A percentile compares a stretch with the other conserved stretches of the same genome.
phyloP scores from a whole-genome alignment of 202 grass and related monocot genomes.

The Thinopyrum obtusiflorum region DNA sequence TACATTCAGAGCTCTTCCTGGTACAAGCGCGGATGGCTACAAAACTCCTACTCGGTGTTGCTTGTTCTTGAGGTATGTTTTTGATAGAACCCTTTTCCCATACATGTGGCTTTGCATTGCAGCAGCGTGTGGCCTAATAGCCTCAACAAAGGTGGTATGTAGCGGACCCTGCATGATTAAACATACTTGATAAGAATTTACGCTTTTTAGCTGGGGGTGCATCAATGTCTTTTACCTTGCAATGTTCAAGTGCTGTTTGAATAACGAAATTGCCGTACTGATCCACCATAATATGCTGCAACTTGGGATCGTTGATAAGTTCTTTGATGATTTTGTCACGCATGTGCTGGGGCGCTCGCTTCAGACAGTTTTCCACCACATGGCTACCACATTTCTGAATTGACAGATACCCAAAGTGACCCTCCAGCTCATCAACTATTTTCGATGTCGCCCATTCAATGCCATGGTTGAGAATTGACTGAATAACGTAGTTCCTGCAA shows the following conservation, averaged over 20 bases:
- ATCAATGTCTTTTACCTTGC: conserved; percentile 47
- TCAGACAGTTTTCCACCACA: conserved; percentile 64
- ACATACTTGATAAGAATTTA: conserved; percentile 23
- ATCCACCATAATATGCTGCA: conserved; percentile 45
- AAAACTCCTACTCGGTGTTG: conserved; percentile 26
- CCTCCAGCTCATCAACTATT: conserved; percentile 49
- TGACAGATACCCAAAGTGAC: conserved; percentile 49
- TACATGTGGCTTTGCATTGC: conserved; percentile 49
- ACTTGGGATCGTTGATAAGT: conserved; percentile 51
- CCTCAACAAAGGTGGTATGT: conserved; percentile 44
- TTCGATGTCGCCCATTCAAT: conserved; percentile 41
- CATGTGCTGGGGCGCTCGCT: neutral
- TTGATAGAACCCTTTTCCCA: conserved; percentile 69
- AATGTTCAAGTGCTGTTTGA: conserved; percentile 63
- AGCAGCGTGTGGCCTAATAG: conserved; percentile 47
- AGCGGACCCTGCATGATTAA: conserved; percentile 45
- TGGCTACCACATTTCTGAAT: conserved; percentile 76
- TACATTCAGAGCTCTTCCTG: conserved; percentile 18
- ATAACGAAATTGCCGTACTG: conserved; percentile 72
- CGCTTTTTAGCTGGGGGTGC: neutral
- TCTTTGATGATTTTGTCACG: conserved; percentile 48
- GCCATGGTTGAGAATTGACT: conserved; percentile 53
- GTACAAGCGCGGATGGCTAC: neutral
- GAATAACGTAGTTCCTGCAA: conserved; percentile 79
- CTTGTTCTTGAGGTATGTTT: conserved; percentile 62